Conservation (phyloP, 1,284 basidiomycete species). For the Thecaphora thlaspeos region DNA sequence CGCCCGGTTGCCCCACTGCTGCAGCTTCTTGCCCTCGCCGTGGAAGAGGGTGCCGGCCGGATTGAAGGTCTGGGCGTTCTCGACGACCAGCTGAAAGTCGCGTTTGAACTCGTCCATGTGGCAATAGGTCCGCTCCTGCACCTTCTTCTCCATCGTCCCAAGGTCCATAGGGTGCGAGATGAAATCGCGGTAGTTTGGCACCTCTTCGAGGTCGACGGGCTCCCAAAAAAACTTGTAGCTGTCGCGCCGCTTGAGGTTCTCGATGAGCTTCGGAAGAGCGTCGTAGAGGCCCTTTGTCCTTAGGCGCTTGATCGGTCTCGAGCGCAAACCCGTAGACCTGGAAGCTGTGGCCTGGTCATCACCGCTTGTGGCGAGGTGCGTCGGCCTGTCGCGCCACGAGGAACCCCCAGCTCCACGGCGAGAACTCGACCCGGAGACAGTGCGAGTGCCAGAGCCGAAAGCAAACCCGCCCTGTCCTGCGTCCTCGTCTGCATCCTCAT, state of each 20-base stretch:
- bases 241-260: constrained; percentile 65
- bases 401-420: too few species aligned
- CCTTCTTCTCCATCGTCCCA: constrained; percentile 67
- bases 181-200: constrained; percentile 70
- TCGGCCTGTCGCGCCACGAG: background rate
- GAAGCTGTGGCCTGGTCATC: background rate
- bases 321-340: constrained; percentile 6
- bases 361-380: constrained; percentile 10
- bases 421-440: too few species aligned
- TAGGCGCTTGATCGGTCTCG: constrained; percentile 26
- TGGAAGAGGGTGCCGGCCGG: constrained; percentile 49
- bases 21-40: constrained; percentile 47
- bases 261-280: constrained; percentile 35
- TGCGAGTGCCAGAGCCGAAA: too few species aligned
- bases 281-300: constrained; percentile 36
- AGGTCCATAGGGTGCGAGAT: constrained; percentile 78
- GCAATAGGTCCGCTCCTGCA: constrained; percentile 30
- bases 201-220: constrained; percentile 68
- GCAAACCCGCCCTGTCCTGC: too few species aligned
- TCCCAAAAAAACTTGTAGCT: constrained; percentile 78
- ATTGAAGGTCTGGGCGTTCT: constrained; percentile 53
- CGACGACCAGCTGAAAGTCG: constrained; percentile 50
- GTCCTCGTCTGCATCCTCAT: background rate
- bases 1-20: constrained; percentile 43
- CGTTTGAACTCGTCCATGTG: constrained; percentile 41